Conservation (phyloP, 208 protist species). For the Trypanosoma conorhini region DNA sequence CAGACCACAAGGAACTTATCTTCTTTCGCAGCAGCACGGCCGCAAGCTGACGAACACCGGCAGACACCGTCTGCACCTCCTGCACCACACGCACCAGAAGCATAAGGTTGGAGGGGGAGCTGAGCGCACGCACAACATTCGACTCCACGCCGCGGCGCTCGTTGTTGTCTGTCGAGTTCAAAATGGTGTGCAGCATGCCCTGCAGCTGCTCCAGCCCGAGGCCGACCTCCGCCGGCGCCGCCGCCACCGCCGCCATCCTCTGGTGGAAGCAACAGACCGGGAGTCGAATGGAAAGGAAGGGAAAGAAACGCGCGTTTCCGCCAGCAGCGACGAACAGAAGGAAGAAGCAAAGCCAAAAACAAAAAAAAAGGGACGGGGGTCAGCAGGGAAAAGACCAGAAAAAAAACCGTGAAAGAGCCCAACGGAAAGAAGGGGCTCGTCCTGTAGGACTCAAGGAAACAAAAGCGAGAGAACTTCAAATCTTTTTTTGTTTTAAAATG, state of each 20-base stretch:
- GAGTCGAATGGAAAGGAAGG: constrained; percentile 14
- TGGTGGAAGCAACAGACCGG: not conserved
- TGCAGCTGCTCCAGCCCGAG: constrained; percentile 37
- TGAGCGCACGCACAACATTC: constrained; percentile 41
- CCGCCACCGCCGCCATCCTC: constrained; percentile 6
- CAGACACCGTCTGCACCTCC: constrained; percentile 25
- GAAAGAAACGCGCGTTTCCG: not conserved
- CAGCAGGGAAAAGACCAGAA: not conserved
- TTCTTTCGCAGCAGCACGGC: constrained; percentile 84
- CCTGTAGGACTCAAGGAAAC: not conserved
- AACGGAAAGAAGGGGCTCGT: not conserved
- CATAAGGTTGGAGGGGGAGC: constrained; percentile 39
- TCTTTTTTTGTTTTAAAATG: too few relatives aligned
- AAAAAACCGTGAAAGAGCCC: not conserved
- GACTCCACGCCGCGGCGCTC: constrained; percentile 66
- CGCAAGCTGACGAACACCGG: constrained; percentile 79
- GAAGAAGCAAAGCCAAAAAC: constrained; percentile 2
- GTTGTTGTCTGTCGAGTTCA: constrained; percentile 56
- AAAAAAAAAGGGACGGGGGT: not conserved
- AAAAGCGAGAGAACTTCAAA: not conserved
- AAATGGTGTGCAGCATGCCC: constrained; percentile 51
- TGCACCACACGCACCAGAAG: constrained; percentile 58
- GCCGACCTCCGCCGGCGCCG: not conserved
- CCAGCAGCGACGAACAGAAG: not conserved
- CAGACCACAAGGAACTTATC: constrained; percentile 70